Base-by-base conservation (phyloP, 371 early-diverging fungal species). In the Rhizomucor miehei region DNA sequence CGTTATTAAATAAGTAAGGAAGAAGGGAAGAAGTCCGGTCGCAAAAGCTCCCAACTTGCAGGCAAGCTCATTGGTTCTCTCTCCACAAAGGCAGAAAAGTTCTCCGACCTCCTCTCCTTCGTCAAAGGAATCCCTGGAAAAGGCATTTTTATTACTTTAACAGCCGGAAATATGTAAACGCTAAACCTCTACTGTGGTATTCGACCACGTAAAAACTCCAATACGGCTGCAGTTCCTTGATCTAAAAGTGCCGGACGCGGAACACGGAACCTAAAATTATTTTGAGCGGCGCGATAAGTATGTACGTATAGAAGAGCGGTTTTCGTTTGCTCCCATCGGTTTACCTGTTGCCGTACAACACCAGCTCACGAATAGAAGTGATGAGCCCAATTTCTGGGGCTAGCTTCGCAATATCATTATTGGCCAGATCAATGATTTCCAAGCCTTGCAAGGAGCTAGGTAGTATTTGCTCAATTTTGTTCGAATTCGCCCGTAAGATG, bases 201-300 rank as follows among this genome's bases (percentile, higher is more conserved):
- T 43, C 80, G 52, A 34, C 76, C 66, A 13, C 77, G 66, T 2
- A 83, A 63, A 43, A 80, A 83, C 24, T 83, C 82, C 65, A 85
- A 65, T 39, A 85, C 63, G 0, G 84, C 80, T 40, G 59, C 54
- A 5, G 86, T 85, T 1, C 88, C 88, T 61, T 82, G 80, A 12
- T 82, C 81, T 19, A 89, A 67, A 35, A 87, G 69, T 5, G 78
- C 67, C 11, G 80, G 73, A 35, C 88, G 60, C 11, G 90, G 88
- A 1, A 87, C 79, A 49, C 86, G 75, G 64, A 87, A 89, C 19
- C 71, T 63, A 39, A 19, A 41, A 2, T 44, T 2, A 29, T 29
- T 29, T 29, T 29, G 29, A 29, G 29, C 46, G 44, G 5, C 12
- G 16, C 25, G 21, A 47, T 43, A 38, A 13, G 38, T 47, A 36